Base-by-base conservation (phyloP, 2,329 filamentous ascomycete genomes). In the Colletotrichum agaves region DNA sequence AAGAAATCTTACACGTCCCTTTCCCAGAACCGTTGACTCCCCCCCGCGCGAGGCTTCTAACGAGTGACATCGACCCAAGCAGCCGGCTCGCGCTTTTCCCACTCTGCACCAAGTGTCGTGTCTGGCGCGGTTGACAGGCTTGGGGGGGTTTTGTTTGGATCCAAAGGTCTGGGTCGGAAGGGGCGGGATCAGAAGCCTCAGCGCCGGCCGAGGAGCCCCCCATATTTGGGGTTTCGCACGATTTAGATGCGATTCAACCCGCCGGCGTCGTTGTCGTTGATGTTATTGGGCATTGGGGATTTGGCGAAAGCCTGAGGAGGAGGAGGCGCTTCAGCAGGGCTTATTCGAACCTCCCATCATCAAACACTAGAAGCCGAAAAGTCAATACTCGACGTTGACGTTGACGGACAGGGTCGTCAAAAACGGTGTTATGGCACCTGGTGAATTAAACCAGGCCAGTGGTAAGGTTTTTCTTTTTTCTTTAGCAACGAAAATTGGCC, bases 341-440 rank as follows among this genome's bases (percentile, higher is more conserved):
- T 57, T 35, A 3, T 58, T 27, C 23, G 5, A 27, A 47, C 43
- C n/a, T 17, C 41, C 3, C 55, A 58, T 58, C 41, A 58, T 58
- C 46, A 49, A 49, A 44, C 39, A 8, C 17, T 10, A 43, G 27
- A 59, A 31, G 17, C 23, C 23, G 52, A 17, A 3, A 57, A 8
- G 12, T 41, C 37, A 57, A 12, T n/a, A n/a, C n/a, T n/a, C n/a
- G n/a, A n/a, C n/a, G 35, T n/a, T 21, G 31, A 27, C 37, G 10
- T 12, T 31, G 17, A 19, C 11, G 10, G 21, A 58, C 55, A 35
- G 39, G n/a, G 11, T 17, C 2, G 35, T 44, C 17, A 17, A 31
- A n/a, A 46, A 47, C 55, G 23, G 57, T 52, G 57, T 52, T 61
- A 52, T 44, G 44, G 57, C 50, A 61, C 57, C 57, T 17, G 44